These are phyloP conservation scores for Kuraishia ogatae DNA, from an alignment of 805 yeast species.

Conservation along the genomic window DNA sequence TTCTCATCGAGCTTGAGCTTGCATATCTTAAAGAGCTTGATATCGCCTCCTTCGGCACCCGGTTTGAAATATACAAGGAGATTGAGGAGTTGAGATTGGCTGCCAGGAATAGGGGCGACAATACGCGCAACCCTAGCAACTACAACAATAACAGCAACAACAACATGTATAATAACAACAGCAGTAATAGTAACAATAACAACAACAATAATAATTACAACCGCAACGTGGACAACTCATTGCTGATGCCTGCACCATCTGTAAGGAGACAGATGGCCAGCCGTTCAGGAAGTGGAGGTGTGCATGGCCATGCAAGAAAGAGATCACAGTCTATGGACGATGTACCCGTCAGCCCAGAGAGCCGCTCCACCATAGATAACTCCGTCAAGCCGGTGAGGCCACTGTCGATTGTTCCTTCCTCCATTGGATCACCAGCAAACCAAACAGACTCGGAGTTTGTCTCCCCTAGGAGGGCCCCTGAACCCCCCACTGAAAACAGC, in stretches of 20 bases:
- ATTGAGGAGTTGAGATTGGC: slow-evolving; percentile 56
- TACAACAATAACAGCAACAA: slow-evolving; percentile 5
- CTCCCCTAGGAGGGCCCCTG: slow-evolving; percentile 70
- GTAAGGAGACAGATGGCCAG: slow-evolving; percentile 4
- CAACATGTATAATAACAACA: slow-evolving; percentile 5
- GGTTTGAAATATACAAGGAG: slow-evolving; percentile 86
- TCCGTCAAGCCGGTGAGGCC: slow-evolving; percentile 10
- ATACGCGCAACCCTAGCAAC: slow-evolving; percentile 4
- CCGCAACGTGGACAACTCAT: neutral
- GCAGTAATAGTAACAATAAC: neutral
- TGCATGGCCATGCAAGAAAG: slow-evolving; percentile 31
- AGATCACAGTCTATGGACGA: slow-evolving; percentile 46
- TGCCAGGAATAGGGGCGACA: slow-evolving; percentile 8
- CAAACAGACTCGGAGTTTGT: slow-evolving; percentile 28
- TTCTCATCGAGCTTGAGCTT: slow-evolving; percentile 77
- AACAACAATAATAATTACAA: neutral
- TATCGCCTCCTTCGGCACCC: slow-evolving; percentile 86
- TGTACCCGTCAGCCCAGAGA: slow-evolving; percentile 7
- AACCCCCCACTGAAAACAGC: slow-evolving; percentile 42
- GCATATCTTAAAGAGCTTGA: slow-evolving; percentile 86
- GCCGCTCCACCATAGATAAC: slow-evolving; percentile 1
- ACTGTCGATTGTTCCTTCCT: slow-evolving; percentile 10
- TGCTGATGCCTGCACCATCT: slow-evolving; percentile 7
- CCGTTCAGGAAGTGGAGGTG: neutral
- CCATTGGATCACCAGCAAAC: slow-evolving; percentile 7